Percentiles rank a stretch among this genome's conserved stretches.
phyloP scores from a whole-genome alignment of 371 early-diverging fungal genomes.

The Entomophthora muscae region DNA sequence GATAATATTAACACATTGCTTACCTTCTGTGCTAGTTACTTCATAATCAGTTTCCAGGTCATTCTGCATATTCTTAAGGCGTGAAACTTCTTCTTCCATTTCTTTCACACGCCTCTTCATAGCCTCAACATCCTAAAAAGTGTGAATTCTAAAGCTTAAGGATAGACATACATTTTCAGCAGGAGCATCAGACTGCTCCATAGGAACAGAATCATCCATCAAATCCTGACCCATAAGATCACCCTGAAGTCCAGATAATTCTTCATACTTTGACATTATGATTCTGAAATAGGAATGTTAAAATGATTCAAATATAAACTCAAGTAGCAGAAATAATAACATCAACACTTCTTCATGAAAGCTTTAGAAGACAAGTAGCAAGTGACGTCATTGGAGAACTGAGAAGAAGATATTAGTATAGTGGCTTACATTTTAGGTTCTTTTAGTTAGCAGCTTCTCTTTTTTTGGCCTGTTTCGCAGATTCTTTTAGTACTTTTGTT shows the following conservation, averaged over 20 bases:
- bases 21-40: neutral
- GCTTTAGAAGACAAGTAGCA: neutral
- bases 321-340: neutral
- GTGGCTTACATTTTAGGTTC: neutral
- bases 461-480: neutral
- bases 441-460: neutral
- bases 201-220: neutral
- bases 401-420: neutral
- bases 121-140: neutral
- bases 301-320: neutral
- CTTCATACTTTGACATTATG: neutral
- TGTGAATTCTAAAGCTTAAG: neutral
- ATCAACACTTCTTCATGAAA: neutral
- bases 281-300: neutral
- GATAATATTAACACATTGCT: neutral
- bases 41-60: neutral
- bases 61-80: neutral
- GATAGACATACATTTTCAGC: neutral
- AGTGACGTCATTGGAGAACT: neutral
- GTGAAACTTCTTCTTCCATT: neutral
- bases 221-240: neutral
- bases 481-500: neutral
- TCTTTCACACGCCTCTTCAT: neutral
- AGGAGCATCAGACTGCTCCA: neutral
- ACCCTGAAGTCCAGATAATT: neutral